Evolutionary conservation across 106 monocot species (phyloP).

Genomic region (Apostasia ramifera): DNA sequence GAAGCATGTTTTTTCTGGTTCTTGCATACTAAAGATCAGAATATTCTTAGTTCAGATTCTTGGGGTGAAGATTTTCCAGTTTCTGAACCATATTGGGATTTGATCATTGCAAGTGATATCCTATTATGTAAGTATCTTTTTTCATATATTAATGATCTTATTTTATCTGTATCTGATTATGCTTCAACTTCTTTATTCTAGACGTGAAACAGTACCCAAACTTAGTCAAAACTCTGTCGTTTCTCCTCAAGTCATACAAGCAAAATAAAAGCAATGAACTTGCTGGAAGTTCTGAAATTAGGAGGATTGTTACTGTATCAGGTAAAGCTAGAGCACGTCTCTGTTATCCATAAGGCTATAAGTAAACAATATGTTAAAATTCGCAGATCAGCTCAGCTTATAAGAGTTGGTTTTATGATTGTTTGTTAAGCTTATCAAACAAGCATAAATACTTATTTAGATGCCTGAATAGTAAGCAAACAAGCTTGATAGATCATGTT

Average conservation of each 20-base stretch:
- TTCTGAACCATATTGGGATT: slow-evolving; percentile 63
- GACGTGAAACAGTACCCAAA: slow-evolving; percentile 95
- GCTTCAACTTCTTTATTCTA: slow-evolving; percentile 9
- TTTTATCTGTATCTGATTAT: not conserved
- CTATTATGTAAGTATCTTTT: slow-evolving; percentile 56
- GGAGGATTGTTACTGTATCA: slow-evolving; percentile 15
- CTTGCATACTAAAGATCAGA: not conserved
- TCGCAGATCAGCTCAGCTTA: no score
- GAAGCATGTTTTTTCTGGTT: not conserved
- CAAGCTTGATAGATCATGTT: no score
- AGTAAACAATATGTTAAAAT: not conserved
- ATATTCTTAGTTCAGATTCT: slow-evolving; percentile 50
- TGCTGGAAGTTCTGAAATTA: slow-evolving; percentile 3
- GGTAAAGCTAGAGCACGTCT: slow-evolving; percentile 10
- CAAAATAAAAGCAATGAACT: slow-evolving; percentile 12
- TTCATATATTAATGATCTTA: not conserved
- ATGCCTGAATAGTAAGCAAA: no score
- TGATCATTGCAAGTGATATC: slow-evolving; percentile 90
- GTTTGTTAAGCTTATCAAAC: no score
- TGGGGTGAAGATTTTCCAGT: slow-evolving; percentile 86
- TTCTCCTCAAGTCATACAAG: slow-evolving; percentile 59
- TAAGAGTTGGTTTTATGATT: no score
- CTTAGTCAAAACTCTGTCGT: slow-evolving; percentile 67
- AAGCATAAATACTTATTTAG: no score
- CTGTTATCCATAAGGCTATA: not conserved